Evolutionary conservation across 2,329 filamentous ascomycete genomes (phyloP), one percentile per base, ranked within the genome.

Genomic region (Aspergillus sp.): DNA sequence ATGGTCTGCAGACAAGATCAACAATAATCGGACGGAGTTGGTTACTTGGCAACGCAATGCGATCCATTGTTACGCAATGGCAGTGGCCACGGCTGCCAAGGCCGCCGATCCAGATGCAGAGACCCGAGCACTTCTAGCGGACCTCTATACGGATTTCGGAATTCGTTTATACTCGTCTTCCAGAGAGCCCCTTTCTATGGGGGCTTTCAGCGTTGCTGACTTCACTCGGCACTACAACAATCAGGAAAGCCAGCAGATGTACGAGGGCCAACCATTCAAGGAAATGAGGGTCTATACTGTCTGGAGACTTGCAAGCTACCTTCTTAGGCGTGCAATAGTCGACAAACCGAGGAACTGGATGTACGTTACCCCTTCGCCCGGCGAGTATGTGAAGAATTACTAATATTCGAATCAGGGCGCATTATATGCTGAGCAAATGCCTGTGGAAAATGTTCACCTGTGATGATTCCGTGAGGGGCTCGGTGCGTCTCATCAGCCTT

Each of bases 1-100:
- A 5, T 96, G 92, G 92, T 90, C 88, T 19, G 90, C 91, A 1
- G 91, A 96, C 65, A 96, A 96, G 74, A 88, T 96, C 75, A 96
- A 96, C 75, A 93, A 90, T 70, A 88, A 89, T 66, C 86, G 89
- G 55, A 77, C 80, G 4, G 91, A 96, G 57, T 75, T 96, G 45
- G 83, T 91, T 23, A 86, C 85, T 52, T 84, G 90, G 60, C 91
- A 96, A 71, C 85, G 91, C 33, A 86, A 86, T 66, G 88, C 91
- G 1, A 93, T 96, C 46, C 91, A 96, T 72, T 93, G 90, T 70
- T 91, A 90, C 66, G 78, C 83, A 3, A 89, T 90, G 86, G 87
- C 88, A 7, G 78, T 87, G 41, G 84, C 87, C 17, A 80, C 83
- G 46, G 84, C 86, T 14, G 78, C 85, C 57, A 80, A 84, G 46